Conservation (phyloP, 2,329 filamentous ascomycete genomes). For the Paradendryphiella salina region DNA sequence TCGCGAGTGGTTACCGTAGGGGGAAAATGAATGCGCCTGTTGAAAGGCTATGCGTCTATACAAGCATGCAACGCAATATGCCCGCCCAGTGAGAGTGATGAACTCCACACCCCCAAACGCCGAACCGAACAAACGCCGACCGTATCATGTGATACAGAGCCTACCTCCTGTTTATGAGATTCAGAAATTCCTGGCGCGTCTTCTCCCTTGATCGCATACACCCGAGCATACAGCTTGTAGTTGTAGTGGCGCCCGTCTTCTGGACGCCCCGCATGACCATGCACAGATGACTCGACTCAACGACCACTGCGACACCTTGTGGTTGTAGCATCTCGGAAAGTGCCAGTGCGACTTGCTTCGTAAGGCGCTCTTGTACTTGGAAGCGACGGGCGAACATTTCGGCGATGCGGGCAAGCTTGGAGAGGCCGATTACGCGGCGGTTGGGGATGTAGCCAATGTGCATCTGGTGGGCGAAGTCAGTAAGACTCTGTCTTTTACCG, state of each 20-base stretch:
- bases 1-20: no score
- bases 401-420: slow-evolving; percentile 91
- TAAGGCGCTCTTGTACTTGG: slow-evolving; percentile 94
- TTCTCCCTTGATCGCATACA: slow-evolving; percentile 91
- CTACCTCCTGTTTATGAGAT: slow-evolving; percentile 56
- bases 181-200: slow-evolving; percentile 94
- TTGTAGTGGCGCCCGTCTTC: slow-evolving; percentile 83
- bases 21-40: neutral
- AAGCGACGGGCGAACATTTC: slow-evolving; percentile 94
- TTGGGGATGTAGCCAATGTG: slow-evolving; percentile 98
- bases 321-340: slow-evolving; percentile 91
- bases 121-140: slow-evolving; percentile 17
- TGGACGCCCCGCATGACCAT: slow-evolving; percentile 99
- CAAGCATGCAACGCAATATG: slow-evolving; percentile 7
- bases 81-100: slow-evolving; percentile 33
- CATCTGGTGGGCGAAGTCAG: slow-evolving; percentile 64
- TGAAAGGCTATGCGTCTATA: slow-evolving; percentile 1
- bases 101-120: slow-evolving; percentile 24
- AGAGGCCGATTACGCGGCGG: slow-evolving; percentile 88
- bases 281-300: slow-evolving; percentile 95
- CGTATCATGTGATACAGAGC: neutral
- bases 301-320: slow-evolving; percentile 93
- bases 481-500: neutral
- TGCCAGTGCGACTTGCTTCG: slow-evolving; percentile 92
- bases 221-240: slow-evolving; percentile 96